Evolutionary conservation across 177 flowering plant genomes (phyloP).

Genomic region (Telopea speciosissima): DNA sequence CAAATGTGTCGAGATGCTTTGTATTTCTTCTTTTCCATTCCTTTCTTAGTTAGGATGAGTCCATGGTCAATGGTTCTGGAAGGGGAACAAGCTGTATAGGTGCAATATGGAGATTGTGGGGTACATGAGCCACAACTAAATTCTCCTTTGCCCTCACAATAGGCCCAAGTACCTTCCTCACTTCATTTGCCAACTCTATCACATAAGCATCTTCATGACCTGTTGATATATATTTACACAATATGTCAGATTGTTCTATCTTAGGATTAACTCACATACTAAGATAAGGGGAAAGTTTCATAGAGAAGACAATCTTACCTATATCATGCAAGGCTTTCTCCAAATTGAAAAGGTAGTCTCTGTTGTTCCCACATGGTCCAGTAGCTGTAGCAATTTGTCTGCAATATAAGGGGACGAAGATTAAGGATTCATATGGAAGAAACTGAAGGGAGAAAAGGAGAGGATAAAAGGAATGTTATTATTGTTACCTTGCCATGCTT

Average conservation of each 20-base stretch:
- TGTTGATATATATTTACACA: constrained; percentile 21
- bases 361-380: constrained; percentile 96
- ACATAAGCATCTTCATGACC: constrained; percentile 81
- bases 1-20: background rate
- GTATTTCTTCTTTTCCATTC: background rate
- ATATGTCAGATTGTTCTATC: background rate
- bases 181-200: constrained; percentile 83
- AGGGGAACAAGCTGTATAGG: constrained; percentile 41
- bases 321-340: constrained; percentile 86
- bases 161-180: constrained; percentile 64
- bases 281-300: too few species aligned
- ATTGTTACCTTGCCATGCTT: constrained; percentile 74
- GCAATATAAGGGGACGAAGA: constrained; percentile 6
- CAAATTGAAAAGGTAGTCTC: constrained; percentile 76
- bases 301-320: constrained; percentile 35
- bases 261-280: background rate
- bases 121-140: constrained; percentile 24
- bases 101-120: constrained; percentile 35
- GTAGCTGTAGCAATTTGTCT: constrained; percentile 92
- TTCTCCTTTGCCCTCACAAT: constrained; percentile 32
- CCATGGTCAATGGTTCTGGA: constrained; percentile 60
- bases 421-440: background rate
- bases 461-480: too few species aligned
- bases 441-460: background rate
- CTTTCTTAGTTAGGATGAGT: constrained; percentile 29